Evolutionary conservation across 495 filamentous ascomycete species (phyloP), one percentile per base, ranked within the genome.

Genomic region (Aspergillus affinis): DNA sequence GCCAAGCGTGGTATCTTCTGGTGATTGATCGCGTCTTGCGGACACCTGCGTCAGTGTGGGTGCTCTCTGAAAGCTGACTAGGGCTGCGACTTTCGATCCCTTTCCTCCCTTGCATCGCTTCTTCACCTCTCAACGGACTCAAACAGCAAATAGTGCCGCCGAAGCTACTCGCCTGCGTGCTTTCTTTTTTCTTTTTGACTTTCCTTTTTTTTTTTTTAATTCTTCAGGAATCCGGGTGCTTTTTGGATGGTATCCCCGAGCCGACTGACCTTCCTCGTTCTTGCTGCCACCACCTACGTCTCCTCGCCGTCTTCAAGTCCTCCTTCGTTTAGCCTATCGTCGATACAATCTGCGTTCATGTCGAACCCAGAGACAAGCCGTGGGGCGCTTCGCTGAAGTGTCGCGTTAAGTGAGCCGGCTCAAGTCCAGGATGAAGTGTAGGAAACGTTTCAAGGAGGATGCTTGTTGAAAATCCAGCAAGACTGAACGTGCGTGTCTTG

Each of bases 361-460:
- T 66, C 67, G 67, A 66, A 30, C 56, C 63, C 63, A 41, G 61
- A 61, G 61, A 66, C 59, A 44, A 66, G 59, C 48, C 58, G 67
- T 65, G 67, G 63, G 61, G 58, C 61, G 59, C 58, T 56, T 65
- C 57, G 60, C 52, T 67, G 60, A 64, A 64, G 53, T 29, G 50
- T 29, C 36, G 36, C 51, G 59, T 67, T 59, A 54, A 61, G 32
- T 55, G 62, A 63, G 54, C 53, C 61, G 68, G 65, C 57, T 67
- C 60, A 66, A 61, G 66, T 64, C 65, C 76, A 80, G 75, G 70
- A 80, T 80, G 77, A 72, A 75, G 77, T 78, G 75, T 77, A 75
- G 76, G 69, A 80, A 79, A 77, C 76, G 76, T 32, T 76, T 74
- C 66, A 79, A 78, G 70, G 69, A 76, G 65, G 68, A 77, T 77